Evolutionary conservation across 2,329 filamentous ascomycete genomes (phyloP), one percentile per base, ranked within the genome.

Genomic region (Exserohilum turcica): DNA sequence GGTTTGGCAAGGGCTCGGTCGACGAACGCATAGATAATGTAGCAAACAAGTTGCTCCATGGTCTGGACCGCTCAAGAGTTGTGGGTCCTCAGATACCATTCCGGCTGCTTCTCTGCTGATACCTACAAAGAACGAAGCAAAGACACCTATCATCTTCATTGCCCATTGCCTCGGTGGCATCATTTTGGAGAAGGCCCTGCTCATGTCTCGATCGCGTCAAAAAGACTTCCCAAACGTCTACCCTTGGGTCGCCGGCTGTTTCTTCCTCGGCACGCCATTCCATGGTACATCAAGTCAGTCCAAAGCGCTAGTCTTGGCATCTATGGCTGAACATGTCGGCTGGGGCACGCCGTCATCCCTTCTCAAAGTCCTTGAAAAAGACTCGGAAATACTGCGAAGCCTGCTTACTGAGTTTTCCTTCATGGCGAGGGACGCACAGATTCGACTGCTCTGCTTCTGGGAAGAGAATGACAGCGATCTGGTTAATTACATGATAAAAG

Each of bases 121-220:
- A 46, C 19, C 39, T 35, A 27, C 29, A 28, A 35, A 60, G 61
- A 59, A 49, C 38, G 58, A 57, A 9, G 52, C 46, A 27, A 64
- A 62, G 40, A 64, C 56, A 1, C 66, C 69, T 3, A 70, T 72
- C 16, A 65, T 72, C 29, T 71, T 72, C 32, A 53, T 71, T 15
- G 59, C 61, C 19, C 67, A 70, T 45, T 68, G 65, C 52, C 59
- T 71, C 27, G 65, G 68, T 12, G 67, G 67, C 7, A 65, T 68
- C 16, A 56, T 70, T 18, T 58, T 68, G 6, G 59, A 69, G 21
- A 59, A 65, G 43, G 64, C 65, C 12, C 40, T 62, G 13, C 32
- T 62, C 1, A 54, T 53, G 13, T 56, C 64, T 12, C 45, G 52
- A 27, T 36, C 54, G 6, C 56, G 55, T 6, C 57, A 63, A 18